Evolutionary conservation across 768 basidiomycete species (phyloP), one percentile per base, ranked within the genome.

Genomic region (Fomitopsis serialis): DNA sequence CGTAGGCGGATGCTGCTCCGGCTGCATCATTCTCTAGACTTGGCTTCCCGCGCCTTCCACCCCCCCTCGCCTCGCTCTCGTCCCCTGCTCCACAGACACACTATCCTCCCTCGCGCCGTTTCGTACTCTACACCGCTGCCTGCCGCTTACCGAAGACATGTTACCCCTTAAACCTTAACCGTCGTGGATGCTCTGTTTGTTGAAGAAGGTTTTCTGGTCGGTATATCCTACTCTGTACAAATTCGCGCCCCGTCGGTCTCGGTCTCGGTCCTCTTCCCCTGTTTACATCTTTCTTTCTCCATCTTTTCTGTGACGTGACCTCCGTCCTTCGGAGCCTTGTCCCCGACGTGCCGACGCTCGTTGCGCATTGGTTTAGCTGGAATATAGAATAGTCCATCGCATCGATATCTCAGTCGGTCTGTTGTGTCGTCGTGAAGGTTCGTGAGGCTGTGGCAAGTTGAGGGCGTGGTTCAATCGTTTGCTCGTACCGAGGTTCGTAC

Each of bases 1-100:
- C 48, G 78, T 78, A 34, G 61, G 72, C 29, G 78, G 82, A 22
- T 91, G 88, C 74, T 90, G 88, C 59, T 69, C 72, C 42, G 78
- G 84, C 56, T 89, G 88, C 54, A 80, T 90, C 53, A 77, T 89
- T 19, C 71, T 69, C 29, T 79, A 66, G 74, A 42, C 36, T n/a
- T n/a, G n/a, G n/a, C n/a, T n/a, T n/a, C n/a, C n/a, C n/a, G n/a
- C n/a, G n/a, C n/a, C n/a, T n/a, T n/a, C n/a, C n/a, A n/a, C 10
- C n/a, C 46, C 13, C 25, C 5, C 8, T 19, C 32, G 13, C 29
- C 24, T 48, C 35, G 19, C 29, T 11, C 29, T 5, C 29, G 11
- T 11, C 29, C 11, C 29, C 29, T 32, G 29, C 29, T 32, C 29
- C 29, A 40, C 6, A 40, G 8, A 40, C 37, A 40, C 15, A 40